Conservation (phyloP, 169 alveolate species). For the Plasmodium chabaudi region DNA sequence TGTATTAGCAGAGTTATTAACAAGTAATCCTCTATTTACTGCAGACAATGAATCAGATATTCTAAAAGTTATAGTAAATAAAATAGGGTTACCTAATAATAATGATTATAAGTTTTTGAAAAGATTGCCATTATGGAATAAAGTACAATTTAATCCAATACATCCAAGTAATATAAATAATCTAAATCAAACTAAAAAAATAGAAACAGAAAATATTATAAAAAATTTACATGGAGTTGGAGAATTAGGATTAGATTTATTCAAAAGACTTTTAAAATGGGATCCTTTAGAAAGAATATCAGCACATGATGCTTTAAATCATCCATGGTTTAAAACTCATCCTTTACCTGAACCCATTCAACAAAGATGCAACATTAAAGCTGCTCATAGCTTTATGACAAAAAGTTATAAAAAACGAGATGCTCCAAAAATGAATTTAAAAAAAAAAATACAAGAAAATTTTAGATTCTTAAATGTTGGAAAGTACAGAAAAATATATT, state of each 20-base stretch:
- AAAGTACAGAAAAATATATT: conserved; percentile 28
- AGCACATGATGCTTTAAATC: conserved; percentile 82
- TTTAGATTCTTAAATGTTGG: conserved; percentile 66
- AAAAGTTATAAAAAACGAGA: conserved; percentile 84
- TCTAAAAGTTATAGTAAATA: conserved; percentile 84
- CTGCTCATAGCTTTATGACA: conserved; percentile 87
- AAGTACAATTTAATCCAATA: conserved; percentile 77
- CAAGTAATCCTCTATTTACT: conserved; percentile 92
- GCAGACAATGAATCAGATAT: conserved; percentile 92
- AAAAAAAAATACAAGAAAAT: conserved; percentile 37
- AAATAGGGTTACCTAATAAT: conserved; percentile 81
- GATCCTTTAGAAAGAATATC: conserved; percentile 80
- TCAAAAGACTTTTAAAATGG: conserved; percentile 80
- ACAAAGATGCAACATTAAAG: conserved; percentile 81
- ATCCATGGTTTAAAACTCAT: conserved; percentile 82
- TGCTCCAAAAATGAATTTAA: conserved; percentile 5
- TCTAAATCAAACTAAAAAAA: conserved; percentile 69
- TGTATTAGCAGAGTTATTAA: conserved; percentile 93
- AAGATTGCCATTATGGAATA: conserved; percentile 82
- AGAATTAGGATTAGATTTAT: conserved; percentile 84
- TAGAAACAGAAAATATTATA: conserved; percentile 81
- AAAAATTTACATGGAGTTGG: conserved; percentile 81
- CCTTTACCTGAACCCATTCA: conserved; percentile 78
- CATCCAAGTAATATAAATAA: conserved; percentile 80
- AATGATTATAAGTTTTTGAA: conserved; percentile 77